Conservation (phyloP, 2,329 filamentous ascomycete genomes). For the Sporothrix dimorphospora region DNA sequence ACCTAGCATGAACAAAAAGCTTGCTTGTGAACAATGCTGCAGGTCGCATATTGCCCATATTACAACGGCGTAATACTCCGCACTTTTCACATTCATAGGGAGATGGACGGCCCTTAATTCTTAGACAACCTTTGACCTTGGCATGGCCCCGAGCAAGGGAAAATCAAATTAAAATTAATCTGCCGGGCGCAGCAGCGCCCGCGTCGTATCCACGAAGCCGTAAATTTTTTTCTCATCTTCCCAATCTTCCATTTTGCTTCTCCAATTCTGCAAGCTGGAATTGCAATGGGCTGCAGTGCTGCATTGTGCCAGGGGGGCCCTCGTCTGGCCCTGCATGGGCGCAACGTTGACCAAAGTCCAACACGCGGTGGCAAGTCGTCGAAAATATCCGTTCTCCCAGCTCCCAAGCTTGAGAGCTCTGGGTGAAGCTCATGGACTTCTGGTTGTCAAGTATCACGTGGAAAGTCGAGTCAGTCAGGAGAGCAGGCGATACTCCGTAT, state of each 20-base stretch:
- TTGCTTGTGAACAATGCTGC: constrained; percentile 11
- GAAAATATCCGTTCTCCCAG: not conserved
- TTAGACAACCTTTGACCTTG: not conserved
- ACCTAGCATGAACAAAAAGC: constrained; percentile 5
- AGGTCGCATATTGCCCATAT: constrained; percentile 11
- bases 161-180: constrained; percentile 17
- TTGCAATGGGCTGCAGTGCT: constrained; percentile 1
- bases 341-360: not conserved
- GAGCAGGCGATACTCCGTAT: too few relatives aligned
- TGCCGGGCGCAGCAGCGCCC: constrained; percentile 13
- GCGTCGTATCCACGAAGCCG: constrained; percentile 14
- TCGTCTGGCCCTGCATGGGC: constrained; percentile 11
- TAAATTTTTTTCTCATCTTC: not conserved
- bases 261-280: constrained; percentile 14
- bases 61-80: not conserved
- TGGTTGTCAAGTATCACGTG: not conserved
- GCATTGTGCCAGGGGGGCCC: not conserved
- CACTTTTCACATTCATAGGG: not conserved
- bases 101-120: not conserved
- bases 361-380: not conserved
- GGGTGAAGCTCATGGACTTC: not conserved
- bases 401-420: not conserved
- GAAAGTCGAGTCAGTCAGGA: not conserved
- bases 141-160: constrained; percentile 10
- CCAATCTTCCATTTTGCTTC: not conserved